phyloP scores from a whole-genome alignment of 2,329 filamentous ascomycete species.

The Sporothrix phasma region DNA sequence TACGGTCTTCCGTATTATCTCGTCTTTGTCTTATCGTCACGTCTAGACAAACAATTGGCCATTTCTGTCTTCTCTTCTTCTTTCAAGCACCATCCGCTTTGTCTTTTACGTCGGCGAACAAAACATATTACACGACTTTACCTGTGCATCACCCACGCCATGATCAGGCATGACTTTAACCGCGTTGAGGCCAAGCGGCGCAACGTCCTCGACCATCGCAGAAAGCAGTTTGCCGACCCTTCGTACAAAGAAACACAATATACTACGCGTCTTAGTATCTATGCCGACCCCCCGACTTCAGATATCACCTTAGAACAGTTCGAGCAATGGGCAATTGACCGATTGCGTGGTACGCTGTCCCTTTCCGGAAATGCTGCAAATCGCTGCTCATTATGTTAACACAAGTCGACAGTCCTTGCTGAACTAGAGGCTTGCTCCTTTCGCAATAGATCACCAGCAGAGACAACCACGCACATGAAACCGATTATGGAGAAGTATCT shows the following conservation, averaged over 20 bases:
- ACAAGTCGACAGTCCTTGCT: constrained; percentile 54
- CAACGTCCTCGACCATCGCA: constrained; percentile 65
- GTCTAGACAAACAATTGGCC: not conserved
- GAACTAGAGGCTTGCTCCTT: constrained; percentile 93
- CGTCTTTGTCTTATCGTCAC: not conserved
- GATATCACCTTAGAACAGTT: constrained; percentile 97
- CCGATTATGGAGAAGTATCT: constrained; percentile 81
- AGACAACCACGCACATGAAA: constrained; percentile 76
- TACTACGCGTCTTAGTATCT: constrained; percentile 83
- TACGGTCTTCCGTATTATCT: not conserved
- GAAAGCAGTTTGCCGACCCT: constrained; percentile 74
- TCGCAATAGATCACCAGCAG: constrained; percentile 74
- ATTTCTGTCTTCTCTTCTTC: not conserved
- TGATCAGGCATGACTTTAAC: constrained; percentile 43
- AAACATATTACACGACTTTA: not conserved
- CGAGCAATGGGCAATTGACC: constrained; percentile 95
- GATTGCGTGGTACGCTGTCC: constrained; percentile 57
- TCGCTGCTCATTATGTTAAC: not conserved
- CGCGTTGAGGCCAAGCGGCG: constrained; percentile 62
- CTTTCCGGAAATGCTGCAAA: not conserved
- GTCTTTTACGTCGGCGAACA: not conserved
- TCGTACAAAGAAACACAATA: constrained; percentile 71
- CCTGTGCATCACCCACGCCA: constrained; percentile 19
- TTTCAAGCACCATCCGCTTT: not conserved
- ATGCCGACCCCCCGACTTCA: constrained; percentile 73